Conservation (phyloP, 2,329 filamentous ascomycete genomes). For the Stemphylium vesicarium region DNA sequence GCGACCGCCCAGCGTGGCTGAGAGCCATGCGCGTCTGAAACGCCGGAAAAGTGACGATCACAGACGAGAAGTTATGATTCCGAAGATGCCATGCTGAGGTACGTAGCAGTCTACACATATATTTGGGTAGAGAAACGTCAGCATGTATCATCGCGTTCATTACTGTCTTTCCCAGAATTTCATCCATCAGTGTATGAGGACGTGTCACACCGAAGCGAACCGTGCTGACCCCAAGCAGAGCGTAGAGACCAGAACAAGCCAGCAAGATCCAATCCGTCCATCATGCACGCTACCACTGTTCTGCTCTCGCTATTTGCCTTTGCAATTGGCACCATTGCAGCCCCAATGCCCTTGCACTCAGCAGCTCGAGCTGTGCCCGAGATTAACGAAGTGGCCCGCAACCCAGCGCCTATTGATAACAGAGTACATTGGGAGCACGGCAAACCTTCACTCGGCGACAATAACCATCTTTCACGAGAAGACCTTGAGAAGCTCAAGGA, state of each 20-base stretch:
- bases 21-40: constrained; percentile 14
- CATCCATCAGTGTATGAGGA: not conserved
- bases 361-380: constrained; percentile 16
- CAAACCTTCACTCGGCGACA: constrained; percentile 4
- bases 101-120: constrained; percentile 2
- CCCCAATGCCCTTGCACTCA: constrained; percentile 9
- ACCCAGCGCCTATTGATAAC: constrained; percentile 26
- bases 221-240: not conserved
- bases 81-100: constrained; percentile 11
- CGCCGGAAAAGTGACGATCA: constrained; percentile 9
- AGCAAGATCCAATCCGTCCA: not conserved
- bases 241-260: not conserved
- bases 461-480: not conserved
- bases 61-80: constrained; percentile 11
- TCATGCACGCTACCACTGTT: constrained; percentile 16
- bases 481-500: constrained; percentile 6
- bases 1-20: constrained; percentile 1
- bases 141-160: not conserved
- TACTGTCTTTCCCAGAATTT: not conserved
- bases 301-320: constrained; percentile 16
- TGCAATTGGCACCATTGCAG: constrained; percentile 10
- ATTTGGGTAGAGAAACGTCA: not conserved
- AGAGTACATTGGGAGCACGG: constrained; percentile 9
- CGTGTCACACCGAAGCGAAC: not conserved
- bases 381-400: constrained; percentile 21